phyloP scores from a whole-genome alignment of 2,329 filamentous ascomycete genomes.

The Phialophora expanda region DNA sequence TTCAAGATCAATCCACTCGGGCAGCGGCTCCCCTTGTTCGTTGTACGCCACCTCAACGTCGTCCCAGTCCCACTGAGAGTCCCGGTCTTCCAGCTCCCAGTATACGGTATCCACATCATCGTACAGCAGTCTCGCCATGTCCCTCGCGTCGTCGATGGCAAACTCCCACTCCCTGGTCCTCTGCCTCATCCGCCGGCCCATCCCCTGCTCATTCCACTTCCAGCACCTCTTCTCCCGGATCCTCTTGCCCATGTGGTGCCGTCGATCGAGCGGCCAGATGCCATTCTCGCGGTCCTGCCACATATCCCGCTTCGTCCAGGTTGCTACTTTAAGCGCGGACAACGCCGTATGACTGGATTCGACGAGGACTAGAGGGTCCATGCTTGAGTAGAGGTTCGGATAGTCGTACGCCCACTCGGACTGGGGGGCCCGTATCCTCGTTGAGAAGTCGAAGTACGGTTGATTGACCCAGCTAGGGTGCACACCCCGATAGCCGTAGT shows the following conservation, averaged over 20 bases:
- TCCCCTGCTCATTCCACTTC: slow-evolving; percentile 10
- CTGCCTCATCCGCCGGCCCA: slow-evolving; percentile 19
- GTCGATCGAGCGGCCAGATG: slow-evolving; percentile 29
- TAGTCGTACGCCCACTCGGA: not conserved
- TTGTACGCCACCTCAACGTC: not conserved
- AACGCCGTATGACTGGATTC: not conserved
- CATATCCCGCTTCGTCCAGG: slow-evolving; percentile 34
- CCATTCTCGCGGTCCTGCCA: slow-evolving; percentile 22
- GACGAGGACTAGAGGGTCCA: slow-evolving; percentile 8
- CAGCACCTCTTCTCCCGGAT: slow-evolving; percentile 23
- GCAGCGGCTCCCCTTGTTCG: slow-evolving; percentile 1
- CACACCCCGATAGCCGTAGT: slow-evolving; percentile 35
- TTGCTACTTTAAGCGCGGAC: slow-evolving; percentile 1
- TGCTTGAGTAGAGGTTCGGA: not conserved
- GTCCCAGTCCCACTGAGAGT: not conserved
- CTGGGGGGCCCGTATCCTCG: not conserved
- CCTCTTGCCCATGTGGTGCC: slow-evolving; percentile 27
- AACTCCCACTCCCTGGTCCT: not conserved
- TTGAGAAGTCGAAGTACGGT: slow-evolving; percentile 10
- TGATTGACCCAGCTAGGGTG: slow-evolving; percentile 32
- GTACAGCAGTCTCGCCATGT: not conserved
- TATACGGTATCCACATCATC: not conserved
- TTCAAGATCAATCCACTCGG: slow-evolving; percentile 1
- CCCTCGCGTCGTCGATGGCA: not conserved
- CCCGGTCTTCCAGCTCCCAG: not conserved